Conservation (phyloP, 139 green algal genomes). For the Deuterostichococcus epilithicus region DNA sequence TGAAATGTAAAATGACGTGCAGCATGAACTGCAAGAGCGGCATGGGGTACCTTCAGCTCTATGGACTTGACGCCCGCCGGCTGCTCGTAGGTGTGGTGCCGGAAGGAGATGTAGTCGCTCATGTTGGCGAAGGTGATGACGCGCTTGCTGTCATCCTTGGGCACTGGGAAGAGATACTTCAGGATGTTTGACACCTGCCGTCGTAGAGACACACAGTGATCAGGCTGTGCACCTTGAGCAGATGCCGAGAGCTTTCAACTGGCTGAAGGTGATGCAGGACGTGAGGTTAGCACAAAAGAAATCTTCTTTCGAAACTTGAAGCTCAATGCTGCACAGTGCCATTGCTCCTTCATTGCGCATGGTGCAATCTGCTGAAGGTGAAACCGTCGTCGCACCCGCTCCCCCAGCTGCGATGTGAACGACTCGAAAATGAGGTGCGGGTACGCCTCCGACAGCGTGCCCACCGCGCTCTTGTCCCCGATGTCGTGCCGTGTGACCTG, state of each 20-base stretch:
- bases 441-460: slow-evolving; percentile 91
- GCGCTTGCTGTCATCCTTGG: slow-evolving; percentile 86
- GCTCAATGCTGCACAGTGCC: too few species aligned
- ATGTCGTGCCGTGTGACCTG: slow-evolving; percentile 89
- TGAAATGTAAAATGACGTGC: too few species aligned
- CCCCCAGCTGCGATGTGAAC: slow-evolving; percentile 82
- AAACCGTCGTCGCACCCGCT: too few species aligned
- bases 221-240: too few species aligned
- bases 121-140: slow-evolving; percentile 88
- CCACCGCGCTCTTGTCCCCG: slow-evolving; percentile 88
- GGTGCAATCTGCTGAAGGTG: too few species aligned
- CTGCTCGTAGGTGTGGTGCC: slow-evolving; percentile 84
- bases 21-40: too few species aligned
- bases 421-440: slow-evolving; percentile 94
- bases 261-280: too few species aligned
- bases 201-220: too few species aligned
- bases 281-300: too few species aligned
- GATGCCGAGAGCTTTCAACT: too few species aligned
- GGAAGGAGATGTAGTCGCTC: slow-evolving; percentile 89
- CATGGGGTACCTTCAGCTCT: slow-evolving; percentile 40
- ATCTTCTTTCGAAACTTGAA: too few species aligned
- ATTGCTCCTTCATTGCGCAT: too few species aligned
- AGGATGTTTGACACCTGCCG: slow-evolving; percentile 72
- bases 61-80: slow-evolving; percentile 69
- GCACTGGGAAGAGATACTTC: slow-evolving; percentile 93